Evolutionary conservation across 768 basidiomycete species (phyloP).

Genomic region (Terana coerulea): DNA sequence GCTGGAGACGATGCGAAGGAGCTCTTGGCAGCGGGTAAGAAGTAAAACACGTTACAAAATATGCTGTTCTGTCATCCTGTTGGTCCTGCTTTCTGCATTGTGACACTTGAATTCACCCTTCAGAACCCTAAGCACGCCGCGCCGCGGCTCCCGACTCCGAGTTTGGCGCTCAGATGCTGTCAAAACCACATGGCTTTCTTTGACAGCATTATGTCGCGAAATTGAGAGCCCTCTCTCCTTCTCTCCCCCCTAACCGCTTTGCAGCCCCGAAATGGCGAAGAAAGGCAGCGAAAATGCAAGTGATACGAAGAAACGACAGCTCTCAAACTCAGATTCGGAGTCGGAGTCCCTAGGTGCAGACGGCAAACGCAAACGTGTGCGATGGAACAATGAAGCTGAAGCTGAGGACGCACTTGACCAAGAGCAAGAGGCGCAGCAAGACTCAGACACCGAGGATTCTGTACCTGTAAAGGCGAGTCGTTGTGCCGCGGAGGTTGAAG

Average conservation of each 20-base stretch:
- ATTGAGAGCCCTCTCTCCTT: too few relatives aligned
- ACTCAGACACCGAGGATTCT: conserved; percentile 4
- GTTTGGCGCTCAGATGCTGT: too few relatives aligned
- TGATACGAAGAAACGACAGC: not conserved
- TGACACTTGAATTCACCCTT: not conserved
- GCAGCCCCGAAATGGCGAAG: not conserved
- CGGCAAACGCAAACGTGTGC: conserved; percentile 22
- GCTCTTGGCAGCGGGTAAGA: conserved; percentile 24
- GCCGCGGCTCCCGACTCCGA: too few relatives aligned
- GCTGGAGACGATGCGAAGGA: conserved; percentile 21
- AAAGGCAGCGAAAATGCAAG: not conserved
- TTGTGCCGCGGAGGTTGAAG: too few relatives aligned
- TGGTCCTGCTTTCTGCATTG: conserved; percentile 5
- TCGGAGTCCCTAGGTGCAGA: conserved; percentile 1
- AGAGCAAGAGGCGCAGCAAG: not conserved
- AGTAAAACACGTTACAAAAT: conserved; percentile 22
- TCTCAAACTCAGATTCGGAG: not conserved
- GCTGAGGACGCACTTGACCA: too few relatives aligned
- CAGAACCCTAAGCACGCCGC: too few relatives aligned
- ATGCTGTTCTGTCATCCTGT: not conserved
- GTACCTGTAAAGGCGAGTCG: conserved; percentile 22
- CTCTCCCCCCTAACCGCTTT: not conserved
- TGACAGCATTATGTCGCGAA: too few relatives aligned
- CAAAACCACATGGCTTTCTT: too few relatives aligned
- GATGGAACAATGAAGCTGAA: conserved; percentile 18